Base-by-base conservation (phyloP, 176 grass and related monocot genomes). In the Typha latifolia region DNA sequence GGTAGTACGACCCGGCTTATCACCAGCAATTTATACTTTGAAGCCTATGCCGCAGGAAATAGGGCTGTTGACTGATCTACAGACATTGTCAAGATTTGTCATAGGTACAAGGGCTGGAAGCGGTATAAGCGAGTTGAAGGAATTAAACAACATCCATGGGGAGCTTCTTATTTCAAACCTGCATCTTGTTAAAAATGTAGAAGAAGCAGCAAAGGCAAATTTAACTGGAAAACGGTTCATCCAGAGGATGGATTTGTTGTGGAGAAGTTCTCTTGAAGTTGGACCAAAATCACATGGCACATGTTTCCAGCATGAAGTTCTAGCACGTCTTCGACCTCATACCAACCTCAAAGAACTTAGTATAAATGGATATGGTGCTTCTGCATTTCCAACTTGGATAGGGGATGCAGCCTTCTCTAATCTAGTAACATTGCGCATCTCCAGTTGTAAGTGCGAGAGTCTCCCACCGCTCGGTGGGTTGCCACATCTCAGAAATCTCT, bases 141-240 rank as follows among this genome's bases (percentile, higher is more conserved):
- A 65, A 2, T 57, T 89, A 61, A 79, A 84, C 14, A 8, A 13
- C 18, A 72, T 89, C 47, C 66, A 32, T 14, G 78, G 81, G 12
- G 21, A 72, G 29, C 55, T 89, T 69, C 4, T 80, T 12, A 81
- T 89, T 61, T 78, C 74, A 71, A 84, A 78, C 57, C 31, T 89
- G 63, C 52, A 84, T 29, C 74, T 81, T 59, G 78, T 84, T 1
- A 21, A 19, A 1, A 62, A 64, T 47, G 48, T 1, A 6, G 6
- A 69, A 32, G 81, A 88, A 47, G 81, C 69, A 23, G 13, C 0
- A 50, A 4, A 49, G 10, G 85, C 86, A 10, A 9, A 64, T 2
- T 47, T 89, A 32, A 15, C 52, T 22, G 66, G 50, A 34, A 89
- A 89, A 47, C 12, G 16, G 9, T 48, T 62, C 32, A 83, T 89